Base-by-base conservation (phyloP, 805 yeast genomes). In the Metschnikowia lochheadii region DNA sequence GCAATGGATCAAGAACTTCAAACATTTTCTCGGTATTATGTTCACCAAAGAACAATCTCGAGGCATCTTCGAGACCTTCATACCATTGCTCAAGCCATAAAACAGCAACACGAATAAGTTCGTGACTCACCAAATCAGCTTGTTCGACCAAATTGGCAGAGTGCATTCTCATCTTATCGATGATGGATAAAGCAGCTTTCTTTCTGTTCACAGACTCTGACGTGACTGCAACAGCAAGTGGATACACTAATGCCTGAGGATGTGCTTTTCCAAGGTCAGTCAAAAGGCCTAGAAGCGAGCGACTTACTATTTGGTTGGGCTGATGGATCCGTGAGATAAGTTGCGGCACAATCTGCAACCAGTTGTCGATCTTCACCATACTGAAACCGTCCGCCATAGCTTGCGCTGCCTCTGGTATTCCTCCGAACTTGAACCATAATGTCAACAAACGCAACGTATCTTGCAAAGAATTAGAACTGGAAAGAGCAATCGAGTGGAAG, bases 1-100 rank as follows among this genome's bases (percentile, higher is more conserved):
- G 97, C 46, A 94, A 70, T 2, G 97, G 97, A 55, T 89, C 96
- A 46, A 94, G 69, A 1, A 90, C 90, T 15, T 88, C 84, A 68
- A 88, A 87, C 98, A 94, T 94, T 66, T 89, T 90, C 49, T 90
- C 96, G 11, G 92, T 87, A 62, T 94, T 90, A 59, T 89, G 94
- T 55, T 94, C 99, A 34, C 95, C 96, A 67, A 90, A 92, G 72
- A 85, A 94, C 47, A 87, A 78, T 52, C 97, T 77, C 3, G 97
- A 90, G 0, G 99, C 99, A 71, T 94, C 97, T 64, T 94, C 99
- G 32, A 94, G 75, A 2, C 96, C 97, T 69, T 92, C 98, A 59
- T 90, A 91, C 99, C 99, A 94, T 64, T 87, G 85, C 62, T 94
- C 99, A 62, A 90, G 96, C 97, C 99, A 91, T 53, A 94, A 69